Conservation (phyloP, 768 basidiomycete genomes). For the Multifurca ochricompacta region DNA sequence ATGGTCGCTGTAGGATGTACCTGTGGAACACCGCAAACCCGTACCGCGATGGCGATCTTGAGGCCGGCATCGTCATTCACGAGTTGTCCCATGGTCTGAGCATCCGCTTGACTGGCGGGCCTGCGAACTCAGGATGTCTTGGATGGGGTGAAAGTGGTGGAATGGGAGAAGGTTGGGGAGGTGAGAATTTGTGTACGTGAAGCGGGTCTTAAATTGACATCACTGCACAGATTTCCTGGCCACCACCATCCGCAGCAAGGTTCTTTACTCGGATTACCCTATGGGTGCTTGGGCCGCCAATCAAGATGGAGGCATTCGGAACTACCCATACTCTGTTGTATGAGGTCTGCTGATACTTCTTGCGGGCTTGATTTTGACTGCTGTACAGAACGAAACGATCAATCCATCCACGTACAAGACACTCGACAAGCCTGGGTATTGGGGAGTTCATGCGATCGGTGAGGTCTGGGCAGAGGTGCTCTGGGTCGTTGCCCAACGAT, state of each 20-base stretch:
- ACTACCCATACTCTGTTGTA: slow-evolving; percentile 76
- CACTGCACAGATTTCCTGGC: slow-evolving; percentile 62
- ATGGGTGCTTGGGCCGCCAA: slow-evolving; percentile 98
- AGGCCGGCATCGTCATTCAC: slow-evolving; percentile 95
- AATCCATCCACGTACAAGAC: slow-evolving; percentile 95
- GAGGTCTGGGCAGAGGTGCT: slow-evolving; percentile 95
- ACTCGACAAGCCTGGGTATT: slow-evolving; percentile 89
- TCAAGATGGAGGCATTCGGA: slow-evolving; percentile 65
- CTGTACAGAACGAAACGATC: slow-evolving; percentile 43
- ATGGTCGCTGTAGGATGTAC: slow-evolving; percentile 94
- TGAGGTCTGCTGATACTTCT: background rate
- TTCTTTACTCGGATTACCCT: slow-evolving; percentile 64
- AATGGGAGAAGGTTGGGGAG: slow-evolving; percentile 98
- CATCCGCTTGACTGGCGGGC: slow-evolving; percentile 92
- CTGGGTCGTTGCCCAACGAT: slow-evolving; percentile 65
- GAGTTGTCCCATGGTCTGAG: slow-evolving; percentile 84
- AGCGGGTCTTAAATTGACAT: background rate
- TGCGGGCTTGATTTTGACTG: background rate
- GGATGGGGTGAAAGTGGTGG: slow-evolving; percentile 95
- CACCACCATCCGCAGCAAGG: slow-evolving; percentile 74
- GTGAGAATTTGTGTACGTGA: slow-evolving; percentile 27
- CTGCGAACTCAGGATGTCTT: slow-evolving; percentile 85
- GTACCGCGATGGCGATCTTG: slow-evolving; percentile 90
- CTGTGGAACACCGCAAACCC: slow-evolving; percentile 89
- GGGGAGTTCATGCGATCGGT: slow-evolving; percentile 87